Evolutionary conservation across 2,329 filamentous ascomycete genomes (phyloP).

Genomic region (Hymenoscyphus repandus): DNA sequence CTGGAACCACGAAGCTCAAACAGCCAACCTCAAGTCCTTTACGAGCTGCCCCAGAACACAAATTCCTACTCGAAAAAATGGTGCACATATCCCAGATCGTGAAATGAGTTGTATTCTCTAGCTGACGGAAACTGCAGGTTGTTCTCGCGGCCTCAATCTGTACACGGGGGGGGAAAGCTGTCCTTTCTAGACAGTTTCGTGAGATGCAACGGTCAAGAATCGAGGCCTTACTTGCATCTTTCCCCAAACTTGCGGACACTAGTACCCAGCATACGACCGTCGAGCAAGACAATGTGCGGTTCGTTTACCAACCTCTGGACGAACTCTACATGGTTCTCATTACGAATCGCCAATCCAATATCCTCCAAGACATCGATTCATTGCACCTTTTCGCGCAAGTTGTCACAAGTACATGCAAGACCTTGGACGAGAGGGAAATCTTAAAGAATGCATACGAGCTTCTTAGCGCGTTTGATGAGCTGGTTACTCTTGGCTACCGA

Average conservation of each 20-base stretch:
- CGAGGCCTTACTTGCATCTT: constrained; percentile 92
- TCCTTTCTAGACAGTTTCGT: constrained; percentile 94
- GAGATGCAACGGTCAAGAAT: constrained; percentile 97
- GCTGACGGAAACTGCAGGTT: constrained; percentile 54
- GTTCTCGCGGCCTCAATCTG: constrained; percentile 98
- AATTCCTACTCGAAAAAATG: constrained; percentile 15
- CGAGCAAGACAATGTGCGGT: constrained; percentile 98
- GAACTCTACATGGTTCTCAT: constrained; percentile 99
- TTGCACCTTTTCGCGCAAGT: constrained; percentile 97
- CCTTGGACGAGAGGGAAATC: constrained; percentile 91
- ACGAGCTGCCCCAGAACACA: not conserved
- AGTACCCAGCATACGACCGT: constrained; percentile 97
- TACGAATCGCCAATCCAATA: constrained; percentile 99
- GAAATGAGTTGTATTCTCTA: not conserved
- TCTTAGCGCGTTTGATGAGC: constrained; percentile 92
- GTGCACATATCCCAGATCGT: constrained; percentile 4
- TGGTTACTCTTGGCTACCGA: constrained; percentile 90
- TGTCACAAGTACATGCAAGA: constrained; percentile 94
- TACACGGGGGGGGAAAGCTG: constrained; percentile 95
- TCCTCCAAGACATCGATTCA: constrained; percentile 97
- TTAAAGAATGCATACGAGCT: constrained; percentile 92
- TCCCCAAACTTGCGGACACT: constrained; percentile 94
- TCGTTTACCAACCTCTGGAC: constrained; percentile 97
- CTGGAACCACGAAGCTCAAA: no score
- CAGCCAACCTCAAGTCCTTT: no score